phyloP scores from a whole-genome alignment of 2,329 filamentous ascomycete genomes.

The Arthroderma sp. region DNA sequence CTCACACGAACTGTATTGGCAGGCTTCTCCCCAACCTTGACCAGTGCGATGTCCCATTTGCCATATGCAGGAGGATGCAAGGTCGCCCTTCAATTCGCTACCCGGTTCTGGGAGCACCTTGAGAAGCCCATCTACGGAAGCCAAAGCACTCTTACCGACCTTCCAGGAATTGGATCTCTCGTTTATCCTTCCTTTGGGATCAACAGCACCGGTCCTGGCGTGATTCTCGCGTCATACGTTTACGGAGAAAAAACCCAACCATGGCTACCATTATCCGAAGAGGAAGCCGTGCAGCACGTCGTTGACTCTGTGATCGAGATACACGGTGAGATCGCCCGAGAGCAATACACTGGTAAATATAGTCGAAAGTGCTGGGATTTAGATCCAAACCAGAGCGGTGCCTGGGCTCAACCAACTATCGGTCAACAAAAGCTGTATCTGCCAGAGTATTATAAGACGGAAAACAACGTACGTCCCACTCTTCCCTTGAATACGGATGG shows the following conservation, averaged over 20 bases:
- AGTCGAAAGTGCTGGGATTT: conserved; percentile 22
- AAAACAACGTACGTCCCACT: conserved; percentile 18
- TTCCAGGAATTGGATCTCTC: conserved; percentile 18
- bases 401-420: conserved; percentile 20
- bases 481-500: conserved; percentile 10
- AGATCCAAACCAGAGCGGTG: conserved; percentile 18
- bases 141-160: conserved; percentile 18
- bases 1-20: conserved; percentile 20
- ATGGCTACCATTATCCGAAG: conserved; percentile 7
- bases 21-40: conserved; percentile 19
- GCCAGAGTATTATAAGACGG: conserved; percentile 21
- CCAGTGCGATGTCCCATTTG: conserved; percentile 16
- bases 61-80: conserved; percentile 17
- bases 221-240: conserved; percentile 14
- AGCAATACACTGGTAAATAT: conserved; percentile 21
- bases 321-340: conserved; percentile 16
- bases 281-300: conserved; percentile 18
- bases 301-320: conserved; percentile 18
- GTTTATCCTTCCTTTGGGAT: conserved; percentile 26
- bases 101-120: conserved; percentile 23
- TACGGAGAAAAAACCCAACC: background rate
- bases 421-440: conserved; percentile 24
- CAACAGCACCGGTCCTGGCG: conserved; percentile 23
- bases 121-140: conserved; percentile 28
- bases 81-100: conserved; percentile 17